phyloP scores from a whole-genome alignment of 163 green algal genomes.

The Coccomyxa subellipsoidea region DNA sequence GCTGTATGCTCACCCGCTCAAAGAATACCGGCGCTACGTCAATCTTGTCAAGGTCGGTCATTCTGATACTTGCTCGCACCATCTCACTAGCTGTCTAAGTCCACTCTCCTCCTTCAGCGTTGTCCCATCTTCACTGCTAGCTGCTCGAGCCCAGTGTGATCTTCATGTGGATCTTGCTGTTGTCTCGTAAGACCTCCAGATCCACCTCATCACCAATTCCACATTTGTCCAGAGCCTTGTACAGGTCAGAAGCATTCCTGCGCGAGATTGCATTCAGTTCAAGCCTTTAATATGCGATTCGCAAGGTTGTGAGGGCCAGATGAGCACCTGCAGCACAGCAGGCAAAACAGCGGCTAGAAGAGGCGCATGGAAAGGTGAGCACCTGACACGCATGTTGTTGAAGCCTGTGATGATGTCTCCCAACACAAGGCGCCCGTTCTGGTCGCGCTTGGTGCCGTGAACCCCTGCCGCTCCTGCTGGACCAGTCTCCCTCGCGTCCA shows the following conservation, averaged over 20 bases:
- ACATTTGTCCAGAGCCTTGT: constrained; percentile 84
- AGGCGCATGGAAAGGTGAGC: background rate
- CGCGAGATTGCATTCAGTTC: too few species aligned
- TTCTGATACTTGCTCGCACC: too few species aligned
- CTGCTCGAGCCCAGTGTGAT: constrained; percentile 46
- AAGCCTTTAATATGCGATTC: too few species aligned
- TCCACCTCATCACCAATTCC: constrained; percentile 67
- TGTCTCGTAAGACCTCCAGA: constrained; percentile 73
- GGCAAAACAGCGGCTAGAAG: background rate
- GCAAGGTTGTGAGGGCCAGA: too few species aligned
- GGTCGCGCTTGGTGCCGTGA: constrained; percentile 78
- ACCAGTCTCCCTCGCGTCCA: constrained; percentile 72
- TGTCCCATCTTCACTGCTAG: too few species aligned
- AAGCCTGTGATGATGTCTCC: constrained; percentile 93
- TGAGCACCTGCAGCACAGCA: constrained; percentile 8
- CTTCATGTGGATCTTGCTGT: constrained; percentile 58
- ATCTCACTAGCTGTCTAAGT: too few species aligned
- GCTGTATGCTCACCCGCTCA: too few species aligned
- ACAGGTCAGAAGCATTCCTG: constrained; percentile 78
- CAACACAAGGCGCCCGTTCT: constrained; percentile 81
- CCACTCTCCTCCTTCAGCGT: too few species aligned
- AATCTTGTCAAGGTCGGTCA: too few species aligned
- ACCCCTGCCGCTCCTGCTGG: constrained; percentile 74
- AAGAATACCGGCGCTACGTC: too few species aligned
- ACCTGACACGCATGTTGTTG: constrained; percentile 64